Percentiles rank a stretch among this genome's conserved stretches.
These are phyloP conservation scores for Russula griseocarnosa DNA, from an alignment of 768 basidiomycete genomes.

Conservation along the genomic window DNA sequence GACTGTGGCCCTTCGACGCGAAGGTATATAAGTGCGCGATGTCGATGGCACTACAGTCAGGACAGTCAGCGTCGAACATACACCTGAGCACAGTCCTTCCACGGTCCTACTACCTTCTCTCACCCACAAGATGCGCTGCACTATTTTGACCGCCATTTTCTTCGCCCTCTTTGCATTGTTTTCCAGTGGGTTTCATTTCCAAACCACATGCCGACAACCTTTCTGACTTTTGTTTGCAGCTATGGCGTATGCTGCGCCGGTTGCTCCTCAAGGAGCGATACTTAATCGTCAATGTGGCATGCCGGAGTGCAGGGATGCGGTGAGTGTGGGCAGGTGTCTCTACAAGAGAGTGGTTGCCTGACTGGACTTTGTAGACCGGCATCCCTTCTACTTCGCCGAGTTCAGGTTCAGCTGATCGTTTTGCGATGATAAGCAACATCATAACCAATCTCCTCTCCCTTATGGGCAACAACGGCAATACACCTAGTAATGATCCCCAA, in stretches of 20 bases:
- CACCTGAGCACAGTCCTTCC: too few species aligned
- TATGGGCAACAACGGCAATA: too few species aligned
- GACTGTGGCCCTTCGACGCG: background rate
- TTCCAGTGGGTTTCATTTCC: background rate
- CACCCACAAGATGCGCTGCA: constrained; percentile 1
- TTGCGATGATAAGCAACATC: background rate
- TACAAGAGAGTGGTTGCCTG: background rate
- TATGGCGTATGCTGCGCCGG: constrained; percentile 1
- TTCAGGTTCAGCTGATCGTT: too few species aligned
- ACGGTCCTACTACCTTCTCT: background rate
- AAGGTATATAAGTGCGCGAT: background rate
- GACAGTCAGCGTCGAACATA: background rate
- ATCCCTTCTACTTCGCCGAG: background rate
- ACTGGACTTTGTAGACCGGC: background rate
- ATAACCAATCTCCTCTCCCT: background rate
- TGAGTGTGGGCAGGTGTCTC: background rate
- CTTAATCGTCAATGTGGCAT: background rate
- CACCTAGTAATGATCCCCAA: too few species aligned
- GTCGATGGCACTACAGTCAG: background rate
- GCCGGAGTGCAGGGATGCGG: background rate
- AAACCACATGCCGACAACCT: background rate
- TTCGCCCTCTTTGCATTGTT: background rate
- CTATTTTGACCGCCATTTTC: background rate
- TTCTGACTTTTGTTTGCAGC: background rate
- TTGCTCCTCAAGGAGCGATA: background rate